Conservation (phyloP, 2,329 filamentous ascomycete species). For the Verticillium dahliae region DNA sequence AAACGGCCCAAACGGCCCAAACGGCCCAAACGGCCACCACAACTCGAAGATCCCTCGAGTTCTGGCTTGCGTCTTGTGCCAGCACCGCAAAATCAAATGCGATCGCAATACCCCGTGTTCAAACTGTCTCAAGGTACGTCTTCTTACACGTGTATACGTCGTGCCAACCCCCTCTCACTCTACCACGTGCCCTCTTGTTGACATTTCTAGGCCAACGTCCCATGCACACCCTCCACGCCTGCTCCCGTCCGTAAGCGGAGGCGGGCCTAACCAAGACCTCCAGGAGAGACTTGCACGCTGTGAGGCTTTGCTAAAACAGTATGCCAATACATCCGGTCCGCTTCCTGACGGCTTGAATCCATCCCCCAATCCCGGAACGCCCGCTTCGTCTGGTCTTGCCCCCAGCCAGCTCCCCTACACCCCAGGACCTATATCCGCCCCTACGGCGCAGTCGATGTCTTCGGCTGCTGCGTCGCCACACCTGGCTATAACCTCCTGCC, state of each 20-base stretch:
- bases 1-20: neutral
- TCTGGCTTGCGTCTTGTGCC: conserved; percentile 50
- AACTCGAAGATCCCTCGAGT: conserved; percentile 27
- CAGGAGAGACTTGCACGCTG: conserved; percentile 54
- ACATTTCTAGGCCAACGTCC: conserved; percentile 44
- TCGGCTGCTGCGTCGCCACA: conserved; percentile 3
- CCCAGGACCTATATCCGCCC: neutral
- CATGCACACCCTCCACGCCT: conserved; percentile 53
- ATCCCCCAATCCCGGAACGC: conserved; percentile 10
- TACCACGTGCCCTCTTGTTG: conserved; percentile 3
- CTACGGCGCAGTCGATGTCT: neutral
- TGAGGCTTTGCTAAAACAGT: conserved; percentile 52
- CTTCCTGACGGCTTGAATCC: neutral
- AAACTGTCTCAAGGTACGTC: conserved; percentile 50
- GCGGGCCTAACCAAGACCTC: conserved; percentile 54
- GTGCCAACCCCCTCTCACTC: neutral
- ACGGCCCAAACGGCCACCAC: neutral
- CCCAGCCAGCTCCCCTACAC: conserved; percentile 10
- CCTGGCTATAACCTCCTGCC: conserved; percentile 10
- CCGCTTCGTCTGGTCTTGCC: conserved; percentile 1
- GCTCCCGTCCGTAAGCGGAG: conserved; percentile 53
- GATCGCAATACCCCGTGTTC: conserved; percentile 53
- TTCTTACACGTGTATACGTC: neutral
- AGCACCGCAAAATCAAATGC: conserved; percentile 58
- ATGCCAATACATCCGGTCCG: conserved; percentile 30